Evolutionary conservation across 768 basidiomycete genomes (phyloP).

Genomic region (Lactarius trivialis): DNA sequence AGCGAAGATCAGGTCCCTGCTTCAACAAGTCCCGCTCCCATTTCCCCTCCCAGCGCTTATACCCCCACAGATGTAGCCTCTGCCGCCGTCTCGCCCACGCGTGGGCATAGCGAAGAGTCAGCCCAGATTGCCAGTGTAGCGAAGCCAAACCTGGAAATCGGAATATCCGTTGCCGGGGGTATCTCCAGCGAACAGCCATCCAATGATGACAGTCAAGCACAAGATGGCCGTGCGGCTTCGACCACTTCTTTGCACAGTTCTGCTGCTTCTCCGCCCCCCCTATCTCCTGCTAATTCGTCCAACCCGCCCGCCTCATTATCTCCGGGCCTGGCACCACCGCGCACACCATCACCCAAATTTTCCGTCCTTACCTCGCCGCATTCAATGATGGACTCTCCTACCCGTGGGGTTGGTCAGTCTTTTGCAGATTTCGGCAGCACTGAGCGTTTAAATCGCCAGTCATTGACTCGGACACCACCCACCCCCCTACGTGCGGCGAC

Average conservation of each 20-base stretch:
- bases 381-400: slow-evolving; percentile 28
- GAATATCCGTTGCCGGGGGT: background rate
- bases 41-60: slow-evolving; percentile 10
- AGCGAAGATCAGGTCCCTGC: background rate
- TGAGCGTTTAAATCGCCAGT: background rate
- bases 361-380: slow-evolving; percentile 36
- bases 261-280: slow-evolving; percentile 16
- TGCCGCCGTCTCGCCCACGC: background rate
- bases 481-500: background rate
- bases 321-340: background rate
- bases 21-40: background rate
- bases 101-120: background rate
- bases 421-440: slow-evolving; percentile 10
- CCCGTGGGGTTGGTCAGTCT: background rate
- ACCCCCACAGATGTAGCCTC: slow-evolving; percentile 1
- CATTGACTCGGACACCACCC: background rate
- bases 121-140: background rate
- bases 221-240: background rate
- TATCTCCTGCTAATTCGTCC: slow-evolving; percentile 15
- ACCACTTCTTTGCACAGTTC: slow-evolving; percentile 9
- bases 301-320: slow-evolving; percentile 11
- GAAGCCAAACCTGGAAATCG: background rate
- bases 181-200: background rate
- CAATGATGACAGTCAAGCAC: background rate
- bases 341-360: slow-evolving; percentile 18